Base-by-base conservation (phyloP, 495 filamentous ascomycete genomes). In the Poronia punctata region DNA sequence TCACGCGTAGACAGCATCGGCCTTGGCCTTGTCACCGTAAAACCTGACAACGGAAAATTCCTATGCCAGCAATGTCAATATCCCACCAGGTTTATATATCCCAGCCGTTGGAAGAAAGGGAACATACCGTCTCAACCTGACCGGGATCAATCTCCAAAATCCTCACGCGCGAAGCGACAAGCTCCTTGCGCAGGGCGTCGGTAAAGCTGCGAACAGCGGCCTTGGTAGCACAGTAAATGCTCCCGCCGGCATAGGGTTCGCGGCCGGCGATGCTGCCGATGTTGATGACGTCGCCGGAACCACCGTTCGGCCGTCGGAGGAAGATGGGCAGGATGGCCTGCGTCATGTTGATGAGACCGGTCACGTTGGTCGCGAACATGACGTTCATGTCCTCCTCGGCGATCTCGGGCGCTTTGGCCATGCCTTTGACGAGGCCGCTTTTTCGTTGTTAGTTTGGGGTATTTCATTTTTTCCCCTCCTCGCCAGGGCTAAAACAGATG, bases 211-310 rank as follows among this genome's bases (percentile, higher is more conserved):
- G 79, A 27, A 97, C 81, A 3, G 92, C 92, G 9, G 92, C 89
- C 68, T 98, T 98, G 33, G 85, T 90, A 2, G 92, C 88, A 63
- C 92, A 98, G 74, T 98, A 98, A 50, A 98, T 95, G 52, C 82
- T 80, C 17, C 92, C 92, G 30, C 93, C 88, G 4, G 79, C 68
- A 64, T 98, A 98, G 8, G 84, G 74, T 51, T 95, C 90, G 26
- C 92, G 78, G 16, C 92, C 92, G 17, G 92, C 92, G 57, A 98
- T 92, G 52, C 83, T 89, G 39, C 92, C 92, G 56, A 98, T 85
- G 64, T 96, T 97, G 62, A 98, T 93, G 56, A 98, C 89, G 55
- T 98, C 92, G 45, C 92, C 92, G 20, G 70, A 66, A 38, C 88
- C 89, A 35, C 86, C 86, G 27, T 89, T 78, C 10, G 71, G 62